Conservation (phyloP, 129 eudicot genomes). For the Helianthus tuberosus region DNA sequence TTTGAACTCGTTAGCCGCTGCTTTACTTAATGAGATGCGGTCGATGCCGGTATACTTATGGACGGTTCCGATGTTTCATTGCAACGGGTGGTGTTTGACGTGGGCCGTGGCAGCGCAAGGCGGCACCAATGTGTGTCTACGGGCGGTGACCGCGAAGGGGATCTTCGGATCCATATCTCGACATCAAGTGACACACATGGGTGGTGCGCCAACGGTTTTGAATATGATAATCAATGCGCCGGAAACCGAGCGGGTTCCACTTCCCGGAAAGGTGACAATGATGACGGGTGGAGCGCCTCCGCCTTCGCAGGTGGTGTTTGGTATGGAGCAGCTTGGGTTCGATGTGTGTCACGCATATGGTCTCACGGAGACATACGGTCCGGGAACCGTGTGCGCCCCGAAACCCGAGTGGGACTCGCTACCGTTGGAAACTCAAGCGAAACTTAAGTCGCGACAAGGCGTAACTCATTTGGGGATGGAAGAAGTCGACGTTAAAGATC, state of each 20-base stretch:
- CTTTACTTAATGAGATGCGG: slow-evolving; percentile 25
- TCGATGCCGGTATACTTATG: slow-evolving; percentile 39
- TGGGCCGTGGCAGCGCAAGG: slow-evolving; percentile 47
- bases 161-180: slow-evolving; percentile 20
- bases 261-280: slow-evolving; percentile 37
- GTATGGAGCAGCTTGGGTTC: slow-evolving; percentile 45
- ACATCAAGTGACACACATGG: slow-evolving; percentile 42
- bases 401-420: slow-evolving; percentile 44
- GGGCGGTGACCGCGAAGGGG: slow-evolving; percentile 33
- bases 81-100: slow-evolving; percentile 45
- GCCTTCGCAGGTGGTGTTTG: slow-evolving; percentile 40
- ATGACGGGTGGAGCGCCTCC: slow-evolving; percentile 55
- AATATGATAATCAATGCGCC: slow-evolving; percentile 37
- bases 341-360: slow-evolving; percentile 41
- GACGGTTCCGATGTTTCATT: slow-evolving; percentile 48
- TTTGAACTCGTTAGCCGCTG: slow-evolving; percentile 30
- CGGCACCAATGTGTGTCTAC: slow-evolving; percentile 40
- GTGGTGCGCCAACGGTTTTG: slow-evolving; percentile 44
- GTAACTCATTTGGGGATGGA: slow-evolving; percentile 30
- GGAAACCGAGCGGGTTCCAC: slow-evolving; percentile 7
- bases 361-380: slow-evolving; percentile 44
- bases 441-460: slow-evolving; percentile 48
- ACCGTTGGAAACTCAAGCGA: slow-evolving; percentile 27
- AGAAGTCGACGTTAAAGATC: slow-evolving; percentile 45
- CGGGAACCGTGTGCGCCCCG: slow-evolving; percentile 36